These are phyloP conservation scores for Clonostachys chloroleuca DNA, from an alignment of 2,329 filamentous ascomycete genomes.

Conservation along the genomic window DNA sequence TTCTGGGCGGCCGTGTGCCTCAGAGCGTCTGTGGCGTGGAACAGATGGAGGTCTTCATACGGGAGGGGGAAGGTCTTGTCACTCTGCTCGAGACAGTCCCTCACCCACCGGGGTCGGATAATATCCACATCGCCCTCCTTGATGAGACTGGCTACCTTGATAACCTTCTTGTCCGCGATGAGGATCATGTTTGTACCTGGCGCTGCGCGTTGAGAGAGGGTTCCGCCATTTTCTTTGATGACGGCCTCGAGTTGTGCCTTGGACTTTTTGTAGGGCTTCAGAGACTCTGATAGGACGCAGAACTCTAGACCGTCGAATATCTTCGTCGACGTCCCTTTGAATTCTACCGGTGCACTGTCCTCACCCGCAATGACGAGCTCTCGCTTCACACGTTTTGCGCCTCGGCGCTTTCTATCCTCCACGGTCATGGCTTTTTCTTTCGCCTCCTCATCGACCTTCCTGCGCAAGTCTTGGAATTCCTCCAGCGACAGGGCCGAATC, in stretches of 20 bases:
- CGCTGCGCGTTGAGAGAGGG: conserved; percentile 68
- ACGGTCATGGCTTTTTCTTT: conserved; percentile 75
- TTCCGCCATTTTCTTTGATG: conserved; percentile 80
- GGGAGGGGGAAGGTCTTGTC: conserved; percentile 59
- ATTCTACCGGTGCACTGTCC: conserved; percentile 31
- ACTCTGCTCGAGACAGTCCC: conserved; percentile 68
- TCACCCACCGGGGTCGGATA: conserved; percentile 75
- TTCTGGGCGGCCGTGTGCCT: conserved; percentile 51
- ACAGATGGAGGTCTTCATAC: conserved; percentile 61
- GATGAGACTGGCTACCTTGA: conserved; percentile 80
- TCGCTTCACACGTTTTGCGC: conserved; percentile 59
- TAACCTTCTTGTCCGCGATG: conserved; percentile 72
- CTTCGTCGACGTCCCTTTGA: conserved; percentile 43
- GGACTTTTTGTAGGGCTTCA: conserved; percentile 63
- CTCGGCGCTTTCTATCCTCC: conserved; percentile 56
- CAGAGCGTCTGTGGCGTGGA: conserved; percentile 59
- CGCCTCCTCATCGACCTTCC: conserved; percentile 63
- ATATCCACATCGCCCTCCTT: conserved; percentile 70
- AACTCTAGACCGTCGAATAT: conserved; percentile 77
- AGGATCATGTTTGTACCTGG: conserved; percentile 61
- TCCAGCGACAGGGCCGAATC: conserved; percentile 71
- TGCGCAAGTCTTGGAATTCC: conserved; percentile 71
- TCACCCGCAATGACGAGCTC: conserved; percentile 71
- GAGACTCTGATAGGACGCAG: conserved; percentile 76
- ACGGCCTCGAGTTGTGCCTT: conserved; percentile 78